Evolutionary conservation across 2,329 filamentous ascomycete species (phyloP).

Genomic region (Exophiala dermatitidis): DNA sequence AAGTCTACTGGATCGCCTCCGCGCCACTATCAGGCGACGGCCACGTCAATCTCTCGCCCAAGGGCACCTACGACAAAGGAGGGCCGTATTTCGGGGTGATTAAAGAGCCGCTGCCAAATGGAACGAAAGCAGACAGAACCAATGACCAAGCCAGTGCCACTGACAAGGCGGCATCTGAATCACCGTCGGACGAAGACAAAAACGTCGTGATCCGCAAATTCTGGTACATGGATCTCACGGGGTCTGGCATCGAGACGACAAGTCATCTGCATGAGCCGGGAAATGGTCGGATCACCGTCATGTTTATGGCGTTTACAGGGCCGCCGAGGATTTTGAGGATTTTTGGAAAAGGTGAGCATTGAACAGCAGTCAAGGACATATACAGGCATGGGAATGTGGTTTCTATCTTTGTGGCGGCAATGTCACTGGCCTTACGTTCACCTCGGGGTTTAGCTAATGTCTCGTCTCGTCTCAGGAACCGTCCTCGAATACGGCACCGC

Average conservation of each 20-base stretch:
- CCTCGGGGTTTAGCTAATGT: too few relatives aligned
- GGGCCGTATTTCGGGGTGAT: constrained; percentile 39
- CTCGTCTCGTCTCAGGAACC: too few relatives aligned
- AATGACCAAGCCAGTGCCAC: neutral
- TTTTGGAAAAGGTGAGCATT: constrained; percentile 24
- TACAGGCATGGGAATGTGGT: too few relatives aligned
- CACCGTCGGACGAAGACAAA: constrained; percentile 2
- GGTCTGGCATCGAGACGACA: constrained; percentile 69
- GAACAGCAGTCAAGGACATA: too few relatives aligned
- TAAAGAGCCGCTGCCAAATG: constrained; percentile 9
- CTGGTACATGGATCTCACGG: constrained; percentile 42
- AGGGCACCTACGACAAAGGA: constrained; percentile 65
- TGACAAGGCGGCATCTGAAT: neutral
- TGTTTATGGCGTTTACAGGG: constrained; percentile 61
- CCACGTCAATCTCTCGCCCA: constrained; percentile 71
- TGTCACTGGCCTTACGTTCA: constrained; percentile 36
- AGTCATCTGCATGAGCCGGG: constrained; percentile 59
- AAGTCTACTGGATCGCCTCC: constrained; percentile 68
- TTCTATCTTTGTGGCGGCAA: neutral
- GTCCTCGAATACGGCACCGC: constrained; percentile 55
- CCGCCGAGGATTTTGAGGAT: constrained; percentile 54
- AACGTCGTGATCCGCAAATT: constrained; percentile 20
- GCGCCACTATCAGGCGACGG: constrained; percentile 55
- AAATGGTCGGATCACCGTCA: constrained; percentile 66
- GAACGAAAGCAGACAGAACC: neutral